Conservation (phyloP, 129 eudicot genomes). For the Apium graveolens region DNA sequence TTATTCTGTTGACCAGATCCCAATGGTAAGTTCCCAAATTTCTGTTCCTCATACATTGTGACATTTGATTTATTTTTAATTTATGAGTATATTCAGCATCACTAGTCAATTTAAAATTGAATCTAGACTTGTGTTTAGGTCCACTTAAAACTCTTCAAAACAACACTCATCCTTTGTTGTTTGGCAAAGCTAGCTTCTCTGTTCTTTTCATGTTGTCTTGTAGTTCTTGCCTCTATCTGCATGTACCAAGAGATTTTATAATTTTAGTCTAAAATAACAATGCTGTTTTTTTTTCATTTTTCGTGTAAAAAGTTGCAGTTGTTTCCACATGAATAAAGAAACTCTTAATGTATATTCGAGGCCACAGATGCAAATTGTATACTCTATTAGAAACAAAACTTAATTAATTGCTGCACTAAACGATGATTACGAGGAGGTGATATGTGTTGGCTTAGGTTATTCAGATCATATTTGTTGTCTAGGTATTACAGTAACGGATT, state of each 20-base stretch:
- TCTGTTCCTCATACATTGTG: neutral
- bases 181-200: too few species aligned
- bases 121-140: neutral
- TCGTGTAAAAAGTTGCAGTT: too few species aligned
- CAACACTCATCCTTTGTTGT: too few species aligned
- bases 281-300: neutral
- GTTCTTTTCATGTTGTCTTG: neutral
- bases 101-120: neutral
- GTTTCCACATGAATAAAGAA: too few species aligned
- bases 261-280: neutral
- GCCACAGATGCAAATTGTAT: neutral
- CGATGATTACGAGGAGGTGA: too few species aligned
- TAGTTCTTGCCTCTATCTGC: neutral
- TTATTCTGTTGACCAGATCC: constrained; percentile 30
- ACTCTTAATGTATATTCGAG: neutral
- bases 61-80: neutral
- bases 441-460: too few species aligned
- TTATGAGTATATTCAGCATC: neutral
- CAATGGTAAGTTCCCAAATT: constrained; percentile 24
- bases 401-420: too few species aligned
- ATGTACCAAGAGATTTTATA: neutral
- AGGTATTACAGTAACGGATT: too few species aligned
- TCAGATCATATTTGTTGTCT: too few species aligned
- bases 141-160: neutral
- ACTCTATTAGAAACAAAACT: too few species aligned